Conservation (phyloP, 495 filamentous ascomycete genomes). For the Aspergillus homomorphus region DNA sequence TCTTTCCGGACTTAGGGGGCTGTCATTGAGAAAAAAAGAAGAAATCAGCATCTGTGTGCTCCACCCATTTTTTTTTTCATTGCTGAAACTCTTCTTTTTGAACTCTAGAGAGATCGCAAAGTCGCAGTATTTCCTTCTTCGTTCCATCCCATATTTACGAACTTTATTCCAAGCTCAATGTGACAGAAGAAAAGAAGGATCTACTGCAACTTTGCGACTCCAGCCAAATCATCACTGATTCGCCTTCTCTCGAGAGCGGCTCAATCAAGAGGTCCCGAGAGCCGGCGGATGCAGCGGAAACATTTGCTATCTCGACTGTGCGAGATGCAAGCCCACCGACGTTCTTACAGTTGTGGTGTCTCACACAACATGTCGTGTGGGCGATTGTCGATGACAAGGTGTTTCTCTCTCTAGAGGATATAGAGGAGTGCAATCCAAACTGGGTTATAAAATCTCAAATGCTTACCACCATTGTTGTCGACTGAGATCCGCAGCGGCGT, state of each 20-base stretch:
- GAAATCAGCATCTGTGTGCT: conserved; percentile 75
- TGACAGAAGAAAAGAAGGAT: background rate
- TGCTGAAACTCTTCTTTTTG: conserved; percentile 46
- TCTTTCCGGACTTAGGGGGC: conserved; percentile 97
- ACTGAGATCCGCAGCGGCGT: conserved; percentile 41
- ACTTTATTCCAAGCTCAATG: background rate
- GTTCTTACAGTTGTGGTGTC: conserved; percentile 7
- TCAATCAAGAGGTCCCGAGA: conserved; percentile 32
- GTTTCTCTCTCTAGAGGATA: conserved; percentile 26
- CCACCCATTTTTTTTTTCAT: conserved; percentile 45
- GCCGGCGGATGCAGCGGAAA: conserved; percentile 29
- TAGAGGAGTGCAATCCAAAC: conserved; percentile 14
- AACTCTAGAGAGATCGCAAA: conserved; percentile 84
- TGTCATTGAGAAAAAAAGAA: conserved; percentile 99
- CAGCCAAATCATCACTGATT: conserved; percentile 78
- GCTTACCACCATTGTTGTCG: conserved; percentile 52
- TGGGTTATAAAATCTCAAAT: conserved; percentile 27
- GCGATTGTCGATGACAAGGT: conserved; percentile 13
- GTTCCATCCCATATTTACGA: background rate
- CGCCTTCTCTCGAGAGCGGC: conserved; percentile 23
- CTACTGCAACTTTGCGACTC: conserved; percentile 50
- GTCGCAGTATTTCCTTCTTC: conserved; percentile 31
- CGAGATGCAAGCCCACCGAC: conserved; percentile 33
- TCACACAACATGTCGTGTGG: conserved; percentile 39
- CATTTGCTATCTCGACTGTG: conserved; percentile 35